A percentile compares a stretch with the other conserved stretches of the same genome.
phyloP scores from a whole-genome alignment of 108 stramenopile species.

The Conticribra guillardii region DNA sequence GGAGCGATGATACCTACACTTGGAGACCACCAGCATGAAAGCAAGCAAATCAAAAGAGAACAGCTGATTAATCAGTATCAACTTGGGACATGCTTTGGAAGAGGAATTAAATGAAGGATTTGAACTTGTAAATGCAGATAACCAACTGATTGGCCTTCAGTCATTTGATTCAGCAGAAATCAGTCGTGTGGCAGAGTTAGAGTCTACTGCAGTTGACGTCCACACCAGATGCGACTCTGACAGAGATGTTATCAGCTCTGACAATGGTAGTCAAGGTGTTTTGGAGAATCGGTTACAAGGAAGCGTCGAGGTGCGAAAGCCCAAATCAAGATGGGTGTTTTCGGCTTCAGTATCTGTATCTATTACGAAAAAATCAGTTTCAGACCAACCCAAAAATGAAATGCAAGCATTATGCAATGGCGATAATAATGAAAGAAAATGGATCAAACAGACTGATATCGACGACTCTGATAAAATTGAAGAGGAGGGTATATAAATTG shows the following conservation, averaged over 20 bases:
- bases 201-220: no score
- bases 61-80: constrained; percentile 5
- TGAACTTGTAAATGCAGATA: constrained; percentile 11
- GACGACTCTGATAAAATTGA: neutral
- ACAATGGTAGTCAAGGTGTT: constrained; percentile 9
- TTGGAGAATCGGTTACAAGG: constrained; percentile 3
- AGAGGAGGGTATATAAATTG: constrained; percentile 16
- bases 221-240: neutral
- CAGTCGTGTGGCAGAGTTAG: neutral
- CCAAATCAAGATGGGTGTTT: constrained; percentile 15
- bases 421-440: neutral
- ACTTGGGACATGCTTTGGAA: no score
- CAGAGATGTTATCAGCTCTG: neutral
- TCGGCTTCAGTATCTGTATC: constrained; percentile 11
- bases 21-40: neutral
- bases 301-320: neutral
- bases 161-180: constrained; percentile 2
- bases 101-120: no score
- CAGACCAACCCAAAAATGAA: neutral
- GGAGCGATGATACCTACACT: constrained; percentile 28
- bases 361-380: constrained; percentile 1
- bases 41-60: constrained; percentile 9
- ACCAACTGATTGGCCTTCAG: constrained; percentile 13
- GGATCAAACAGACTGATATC: neutral
- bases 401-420: neutral